These are phyloP conservation scores for Globisporangium spiculum DNA, from an alignment of 352 stramenopile species.

Conservation along the genomic window DNA sequence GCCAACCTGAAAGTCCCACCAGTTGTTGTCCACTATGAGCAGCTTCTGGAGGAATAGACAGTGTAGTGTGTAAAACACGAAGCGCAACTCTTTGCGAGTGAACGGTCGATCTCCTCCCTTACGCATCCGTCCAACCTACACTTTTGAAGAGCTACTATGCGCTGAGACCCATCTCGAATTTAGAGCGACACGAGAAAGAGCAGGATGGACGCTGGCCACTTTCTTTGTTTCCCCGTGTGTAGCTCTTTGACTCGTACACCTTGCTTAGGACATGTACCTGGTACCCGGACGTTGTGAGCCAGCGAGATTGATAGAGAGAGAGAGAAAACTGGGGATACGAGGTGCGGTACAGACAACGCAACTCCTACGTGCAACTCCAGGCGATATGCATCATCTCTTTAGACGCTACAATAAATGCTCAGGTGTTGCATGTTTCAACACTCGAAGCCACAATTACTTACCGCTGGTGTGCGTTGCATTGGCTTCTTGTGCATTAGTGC, in stretches of 20 bases:
- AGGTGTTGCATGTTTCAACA: not conserved
- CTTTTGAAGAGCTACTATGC: not conserved
- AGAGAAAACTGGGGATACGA: not conserved
- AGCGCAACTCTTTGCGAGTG: not conserved
- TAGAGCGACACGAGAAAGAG: not conserved
- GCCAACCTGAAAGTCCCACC: not conserved
- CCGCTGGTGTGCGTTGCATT: too few species aligned
- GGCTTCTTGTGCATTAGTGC: too few species aligned
- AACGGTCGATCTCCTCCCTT: not conserved
- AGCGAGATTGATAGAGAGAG: not conserved
- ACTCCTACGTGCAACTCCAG: not conserved
- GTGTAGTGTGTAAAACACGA: not conserved
- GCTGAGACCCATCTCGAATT: not conserved
- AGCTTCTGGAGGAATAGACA: not conserved
- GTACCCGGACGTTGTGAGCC: not conserved
- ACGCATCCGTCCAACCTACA: not conserved
- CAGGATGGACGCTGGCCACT: not conserved
- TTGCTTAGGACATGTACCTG: not conserved
- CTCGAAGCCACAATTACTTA: not conserved
- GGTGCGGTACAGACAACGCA: not conserved
- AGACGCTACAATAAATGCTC: not conserved
- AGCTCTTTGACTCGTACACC: not conserved
- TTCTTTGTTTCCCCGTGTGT: not conserved
- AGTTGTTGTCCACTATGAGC: not conserved
- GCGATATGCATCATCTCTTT: too few species aligned